Conservation (phyloP, 257 asterid species). For the Verbascum thapsus region DNA sequence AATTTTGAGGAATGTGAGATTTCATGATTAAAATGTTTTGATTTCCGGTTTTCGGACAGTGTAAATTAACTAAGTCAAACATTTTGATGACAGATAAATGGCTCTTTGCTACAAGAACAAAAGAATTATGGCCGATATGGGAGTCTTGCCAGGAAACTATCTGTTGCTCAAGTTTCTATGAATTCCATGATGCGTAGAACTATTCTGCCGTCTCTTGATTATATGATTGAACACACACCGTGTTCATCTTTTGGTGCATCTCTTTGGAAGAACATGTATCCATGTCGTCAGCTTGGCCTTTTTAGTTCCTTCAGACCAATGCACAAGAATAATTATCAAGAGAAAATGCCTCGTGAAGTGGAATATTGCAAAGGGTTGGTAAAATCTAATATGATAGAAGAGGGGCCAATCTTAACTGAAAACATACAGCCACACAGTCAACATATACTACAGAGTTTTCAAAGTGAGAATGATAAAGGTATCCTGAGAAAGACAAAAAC, state of each 20-base stretch:
- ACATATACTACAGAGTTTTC: too few species aligned
- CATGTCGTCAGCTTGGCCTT: conserved; percentile 32
- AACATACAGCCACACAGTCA: too few species aligned
- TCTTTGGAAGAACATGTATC: conserved; percentile 37
- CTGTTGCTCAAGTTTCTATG: conserved; percentile 41
- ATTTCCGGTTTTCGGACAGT: neutral
- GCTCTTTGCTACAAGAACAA: neutral
- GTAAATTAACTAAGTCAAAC: neutral
- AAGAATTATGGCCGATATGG: conserved; percentile 27
- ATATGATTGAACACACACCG: conserved; percentile 33
- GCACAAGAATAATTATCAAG: conserved; percentile 32
- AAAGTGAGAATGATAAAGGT: too few species aligned
- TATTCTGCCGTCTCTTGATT: conserved; percentile 27
- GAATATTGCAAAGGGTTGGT: conserved; percentile 35
- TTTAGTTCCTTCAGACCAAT: conserved; percentile 38
- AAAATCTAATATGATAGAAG: conserved; percentile 21
- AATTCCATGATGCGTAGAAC: conserved; percentile 29
- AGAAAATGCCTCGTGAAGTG: conserved; percentile 28
- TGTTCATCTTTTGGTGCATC: conserved; percentile 28
- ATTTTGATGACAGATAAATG: neutral
- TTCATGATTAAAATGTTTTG: neutral
- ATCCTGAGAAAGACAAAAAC: conserved; percentile 40
- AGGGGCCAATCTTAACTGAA: too few species aligned
- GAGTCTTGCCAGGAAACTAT: conserved; percentile 52
- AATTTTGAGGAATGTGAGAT: too few species aligned